Percentiles rank a stretch among this genome's conserved stretches.
phyloP scores from a whole-genome alignment of 1,284 basidiomycete genomes.

The Hypsizygus ulmarius region DNA sequence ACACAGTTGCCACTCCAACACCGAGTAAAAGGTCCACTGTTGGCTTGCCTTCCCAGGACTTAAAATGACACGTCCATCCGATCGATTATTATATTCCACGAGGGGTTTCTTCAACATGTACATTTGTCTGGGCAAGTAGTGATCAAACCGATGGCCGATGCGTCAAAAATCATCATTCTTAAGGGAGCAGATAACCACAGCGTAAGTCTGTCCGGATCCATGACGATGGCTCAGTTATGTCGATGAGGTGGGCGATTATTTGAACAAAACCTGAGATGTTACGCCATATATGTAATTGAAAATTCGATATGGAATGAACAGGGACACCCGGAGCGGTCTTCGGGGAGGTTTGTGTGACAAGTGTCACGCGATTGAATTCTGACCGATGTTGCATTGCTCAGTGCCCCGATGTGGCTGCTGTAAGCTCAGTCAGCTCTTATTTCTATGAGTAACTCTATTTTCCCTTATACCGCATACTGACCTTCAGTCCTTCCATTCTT shows the following conservation, averaged over 20 bases:
- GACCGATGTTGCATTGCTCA: conserved; percentile 13
- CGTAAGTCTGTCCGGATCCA: neutral
- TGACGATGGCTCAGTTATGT: no score
- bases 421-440: conserved; percentile 27
- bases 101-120: neutral
- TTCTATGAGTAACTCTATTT: conserved; percentile 26
- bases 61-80: no score
- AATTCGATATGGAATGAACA: neutral
- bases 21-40: no score
- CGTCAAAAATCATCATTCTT: neutral
- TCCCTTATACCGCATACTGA: conserved; percentile 13
- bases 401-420: conserved; percentile 13
- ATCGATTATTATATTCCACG: neutral
- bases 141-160: conserved; percentile 13
- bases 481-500: conserved; percentile 4
- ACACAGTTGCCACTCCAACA: no score
- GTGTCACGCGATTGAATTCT: conserved; percentile 18
- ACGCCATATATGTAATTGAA: no score
- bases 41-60: no score
- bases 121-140: neutral
- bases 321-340: conserved; percentile 7
- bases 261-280: no score
- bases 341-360: conserved; percentile 16
- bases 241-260: no score
- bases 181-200: neutral